A percentile compares a stretch with the other conserved stretches of the same genome.
Conservation (phyloP, 306 rosid genomes). For the Quercus aquifolioides region DNA sequence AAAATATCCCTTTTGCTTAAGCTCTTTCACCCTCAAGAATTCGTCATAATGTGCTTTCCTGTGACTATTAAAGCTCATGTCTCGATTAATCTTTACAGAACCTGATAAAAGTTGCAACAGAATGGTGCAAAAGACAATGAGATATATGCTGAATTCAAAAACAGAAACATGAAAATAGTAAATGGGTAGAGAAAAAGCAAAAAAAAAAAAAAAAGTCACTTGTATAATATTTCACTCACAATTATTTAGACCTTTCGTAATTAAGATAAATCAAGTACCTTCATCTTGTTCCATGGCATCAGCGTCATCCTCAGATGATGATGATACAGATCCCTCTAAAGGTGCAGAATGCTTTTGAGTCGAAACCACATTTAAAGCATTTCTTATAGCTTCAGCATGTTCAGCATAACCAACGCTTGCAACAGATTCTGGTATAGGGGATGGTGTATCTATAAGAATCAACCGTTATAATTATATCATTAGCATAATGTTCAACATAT, state of each 20-base stretch:
- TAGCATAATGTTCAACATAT: background rate
- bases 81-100: constrained; percentile 6
- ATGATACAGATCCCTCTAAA: background rate
- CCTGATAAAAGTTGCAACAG: constrained; percentile 2
- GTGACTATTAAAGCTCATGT: constrained; percentile 34
- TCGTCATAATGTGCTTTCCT: constrained; percentile 45
- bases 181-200: background rate
- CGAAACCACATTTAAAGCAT: constrained; percentile 3
- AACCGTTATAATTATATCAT: background rate
- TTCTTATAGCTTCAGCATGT: background rate
- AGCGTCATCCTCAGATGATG: constrained; percentile 6
- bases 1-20: constrained; percentile 22
- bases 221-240: too few relatives aligned
- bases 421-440: background rate
- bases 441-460: background rate
- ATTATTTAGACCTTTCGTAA: background rate
- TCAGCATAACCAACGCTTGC: background rate
- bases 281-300: constrained; percentile 2
- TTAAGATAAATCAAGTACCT: background rate
- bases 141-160: background rate
- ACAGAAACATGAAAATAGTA: background rate
- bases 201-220: too few relatives aligned
- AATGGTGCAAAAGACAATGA: background rate
- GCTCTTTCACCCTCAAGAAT: constrained; percentile 39
- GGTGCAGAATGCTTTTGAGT: background rate